Base-by-base conservation (phyloP, 2,329 filamentous ascomycete species). In the Simplicillium sp. region DNA sequence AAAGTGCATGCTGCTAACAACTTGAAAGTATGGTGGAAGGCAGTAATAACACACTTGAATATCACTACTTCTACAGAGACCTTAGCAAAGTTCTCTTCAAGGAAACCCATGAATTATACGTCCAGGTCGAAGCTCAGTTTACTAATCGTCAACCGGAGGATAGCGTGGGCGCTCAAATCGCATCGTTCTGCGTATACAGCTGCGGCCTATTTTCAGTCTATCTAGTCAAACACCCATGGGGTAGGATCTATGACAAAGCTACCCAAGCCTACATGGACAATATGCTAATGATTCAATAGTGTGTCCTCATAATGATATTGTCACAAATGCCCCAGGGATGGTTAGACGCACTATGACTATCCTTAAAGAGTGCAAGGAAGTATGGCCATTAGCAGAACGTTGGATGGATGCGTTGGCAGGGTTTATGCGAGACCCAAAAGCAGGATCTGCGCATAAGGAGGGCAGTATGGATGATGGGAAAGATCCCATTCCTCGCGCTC, bases 141-240 rank as follows among this genome's bases (percentile, higher is more conserved):
- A 63, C 64, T 12, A 60, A 64, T 4, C 62, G 66, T 6, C 56
- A 64, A 2, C 56, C 62, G 0, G 65, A 71, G 28, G 70, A 72
- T 45, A 67, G 67, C 29, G 63, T 72, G 13, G 71, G 71, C 2
- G 69, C 70, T 3, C 71, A 75, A 49, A 75, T 75, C 61, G 64
- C 70, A 13, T 68, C 69, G 1, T 75, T 75, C 47, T 71, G 68
- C 41, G 69, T 75, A 11, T 75, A 75, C 39, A 71, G 62, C n/a
- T 75, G 71, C 45, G 71, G 70, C 12, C 57, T 75, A 17, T 64
- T 75, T 41, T 66, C 70, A 7, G 66, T 65, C 3, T 75, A 75
- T 40, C 54, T 73, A 2, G 70, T 64, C 53, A 73, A 69, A 50
- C 73, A 73, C 42, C 68, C 70, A 7, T 56, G 61, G 15, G 56